Evolutionary conservation across 192 early-diverging fungal species (phyloP).

Genomic region (Jimgerdemannia flammicorona): DNA sequence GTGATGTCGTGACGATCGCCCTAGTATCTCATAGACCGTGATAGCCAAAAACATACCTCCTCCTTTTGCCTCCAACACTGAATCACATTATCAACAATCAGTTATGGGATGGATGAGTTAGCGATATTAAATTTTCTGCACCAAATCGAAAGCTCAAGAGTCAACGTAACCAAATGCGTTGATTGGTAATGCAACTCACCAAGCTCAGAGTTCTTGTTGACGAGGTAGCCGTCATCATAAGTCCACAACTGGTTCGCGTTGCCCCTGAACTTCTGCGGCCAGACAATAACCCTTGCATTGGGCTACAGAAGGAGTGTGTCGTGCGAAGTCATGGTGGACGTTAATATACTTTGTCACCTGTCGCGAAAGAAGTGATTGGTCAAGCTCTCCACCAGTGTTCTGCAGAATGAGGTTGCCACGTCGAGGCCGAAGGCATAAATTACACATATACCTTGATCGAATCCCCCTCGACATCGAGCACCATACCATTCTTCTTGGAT

Average conservation of each 20-base stretch:
- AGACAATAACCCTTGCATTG: constrained; percentile 27
- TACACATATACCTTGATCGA: constrained; percentile 19
- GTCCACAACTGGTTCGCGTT: constrained; percentile 38
- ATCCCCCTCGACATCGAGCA: constrained; percentile 30
- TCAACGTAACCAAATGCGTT: too few species aligned
- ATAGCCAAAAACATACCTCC: too few species aligned
- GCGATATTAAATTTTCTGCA: constrained; percentile 1
- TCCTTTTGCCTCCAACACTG: not conserved
- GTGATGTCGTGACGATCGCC: not conserved
- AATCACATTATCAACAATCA: constrained; percentile 13
- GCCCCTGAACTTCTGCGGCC: constrained; percentile 36
- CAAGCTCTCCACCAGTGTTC: too few species aligned
- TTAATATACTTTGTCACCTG: too few species aligned
- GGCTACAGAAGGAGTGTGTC: constrained; percentile 2
- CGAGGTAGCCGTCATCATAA: constrained; percentile 19
- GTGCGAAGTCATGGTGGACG: too few species aligned
- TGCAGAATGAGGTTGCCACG: too few species aligned
- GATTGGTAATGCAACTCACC: constrained; percentile 15
- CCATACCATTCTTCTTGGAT: constrained; percentile 30
- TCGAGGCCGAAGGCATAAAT: too few species aligned
- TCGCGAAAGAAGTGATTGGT: too few species aligned
- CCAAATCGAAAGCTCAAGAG: not conserved
- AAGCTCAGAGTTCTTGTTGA: constrained; percentile 31
- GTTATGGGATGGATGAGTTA: constrained; percentile 6
- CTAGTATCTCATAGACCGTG: not conserved